Conservation (phyloP, 306 rosid species). For the Gillenia trifoliata region DNA sequence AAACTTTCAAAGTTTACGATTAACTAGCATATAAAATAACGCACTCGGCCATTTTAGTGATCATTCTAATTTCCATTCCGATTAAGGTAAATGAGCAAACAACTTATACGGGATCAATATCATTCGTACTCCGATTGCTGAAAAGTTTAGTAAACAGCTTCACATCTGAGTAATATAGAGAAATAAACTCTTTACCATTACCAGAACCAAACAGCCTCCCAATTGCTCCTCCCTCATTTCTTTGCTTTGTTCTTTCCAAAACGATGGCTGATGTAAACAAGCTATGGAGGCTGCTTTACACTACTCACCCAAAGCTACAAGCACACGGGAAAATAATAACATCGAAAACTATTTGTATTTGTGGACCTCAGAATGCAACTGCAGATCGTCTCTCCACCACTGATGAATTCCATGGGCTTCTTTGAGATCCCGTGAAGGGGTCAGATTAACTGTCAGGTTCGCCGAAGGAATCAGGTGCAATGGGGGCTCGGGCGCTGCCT, state of each 20-base stretch:
- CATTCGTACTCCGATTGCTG: neutral
- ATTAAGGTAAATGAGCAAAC: too few relatives aligned
- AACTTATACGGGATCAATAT: too few relatives aligned
- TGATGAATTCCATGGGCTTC: slow-evolving; percentile 95
- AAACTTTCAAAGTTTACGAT: neutral
- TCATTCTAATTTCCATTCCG: neutral
- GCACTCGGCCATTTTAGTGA: neutral
- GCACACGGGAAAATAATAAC: neutral
- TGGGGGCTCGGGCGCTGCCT: slow-evolving; percentile 44
- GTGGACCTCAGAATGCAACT: slow-evolving; percentile 39
- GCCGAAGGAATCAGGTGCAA: slow-evolving; percentile 93
- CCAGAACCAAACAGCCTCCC: neutral
- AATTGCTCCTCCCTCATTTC: neutral
- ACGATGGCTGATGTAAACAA: neutral
- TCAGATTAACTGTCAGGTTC: slow-evolving; percentile 34
- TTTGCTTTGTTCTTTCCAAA: neutral
- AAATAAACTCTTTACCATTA: too few relatives aligned
- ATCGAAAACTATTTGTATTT: slow-evolving; percentile 32
- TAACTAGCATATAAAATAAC: too few relatives aligned
- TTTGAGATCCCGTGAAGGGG: slow-evolving; percentile 47
- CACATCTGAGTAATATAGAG: neutral
- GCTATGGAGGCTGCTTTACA: neutral
- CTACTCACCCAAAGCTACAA: neutral
- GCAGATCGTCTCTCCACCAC: slow-evolving; percentile 75
- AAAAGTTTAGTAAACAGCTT: neutral